phyloP scores from a whole-genome alignment of 495 filamentous ascomycete species.

The Hypoxylon subgilvum region DNA sequence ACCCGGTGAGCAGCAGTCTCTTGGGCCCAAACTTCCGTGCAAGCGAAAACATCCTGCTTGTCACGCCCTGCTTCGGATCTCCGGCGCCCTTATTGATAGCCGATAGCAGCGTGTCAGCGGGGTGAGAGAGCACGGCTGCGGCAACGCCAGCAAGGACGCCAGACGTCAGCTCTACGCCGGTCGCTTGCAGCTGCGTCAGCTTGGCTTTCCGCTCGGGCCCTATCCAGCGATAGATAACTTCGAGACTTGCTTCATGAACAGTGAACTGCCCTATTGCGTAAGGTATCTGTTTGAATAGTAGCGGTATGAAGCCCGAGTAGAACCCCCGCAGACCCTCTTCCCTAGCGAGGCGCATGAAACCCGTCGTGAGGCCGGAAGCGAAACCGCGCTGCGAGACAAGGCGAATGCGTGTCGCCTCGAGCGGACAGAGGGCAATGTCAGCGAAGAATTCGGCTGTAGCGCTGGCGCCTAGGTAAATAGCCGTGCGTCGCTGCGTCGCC shows the following conservation, averaged over 20 bases:
- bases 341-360: conserved; percentile 71
- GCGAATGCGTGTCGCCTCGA: conserved; percentile 79
- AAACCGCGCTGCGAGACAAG: conserved; percentile 77
- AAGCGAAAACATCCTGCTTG: conserved; percentile 45
- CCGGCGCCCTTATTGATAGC: conserved; percentile 82
- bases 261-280: conserved; percentile 47
- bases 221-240: conserved; percentile 44
- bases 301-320: conserved; percentile 79
- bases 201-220: conserved; percentile 43
- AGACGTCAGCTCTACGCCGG: conserved; percentile 78
- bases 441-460: conserved; percentile 78
- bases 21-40: conserved; percentile 46
- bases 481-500: conserved; percentile 71
- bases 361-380: conserved; percentile 66
- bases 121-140: conserved; percentile 83
- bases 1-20: conserved; percentile 39
- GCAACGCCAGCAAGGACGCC: conserved; percentile 88
- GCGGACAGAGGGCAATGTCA: conserved; percentile 77
- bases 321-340: conserved; percentile 75
- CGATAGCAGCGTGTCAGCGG: conserved; percentile 86
- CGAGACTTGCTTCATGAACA: conserved; percentile 45
- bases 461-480: conserved; percentile 75
- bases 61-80: conserved; percentile 40
- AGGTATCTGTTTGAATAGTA: conserved; percentile 74
- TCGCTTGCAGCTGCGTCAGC: conserved; percentile 55